Evolutionary conservation across 306 rosid genomes (phyloP).

Genomic region (Fragaria nilgerrensis): DNA sequence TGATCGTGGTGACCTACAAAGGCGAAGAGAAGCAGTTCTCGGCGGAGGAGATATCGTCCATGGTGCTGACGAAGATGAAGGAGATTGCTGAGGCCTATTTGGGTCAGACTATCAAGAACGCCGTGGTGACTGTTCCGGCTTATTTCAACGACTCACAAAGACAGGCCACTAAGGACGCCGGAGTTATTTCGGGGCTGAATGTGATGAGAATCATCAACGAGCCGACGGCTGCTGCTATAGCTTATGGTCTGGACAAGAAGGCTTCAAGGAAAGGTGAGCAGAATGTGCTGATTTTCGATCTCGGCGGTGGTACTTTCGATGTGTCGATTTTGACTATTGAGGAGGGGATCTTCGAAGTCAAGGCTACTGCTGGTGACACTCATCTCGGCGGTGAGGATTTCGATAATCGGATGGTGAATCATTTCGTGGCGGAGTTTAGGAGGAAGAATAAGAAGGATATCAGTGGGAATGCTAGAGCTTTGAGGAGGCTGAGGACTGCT

Average conservation of each 20-base stretch:
- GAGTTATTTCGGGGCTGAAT: conserved; percentile 57
- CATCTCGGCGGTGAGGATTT: conserved; percentile 90
- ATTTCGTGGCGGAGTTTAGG: conserved; percentile 56
- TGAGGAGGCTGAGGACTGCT: conserved; percentile 73
- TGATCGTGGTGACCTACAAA: conserved; percentile 65
- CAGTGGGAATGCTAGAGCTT: conserved; percentile 58
- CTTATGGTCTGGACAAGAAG: conserved; percentile 77
- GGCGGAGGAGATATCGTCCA: conserved; percentile 72
- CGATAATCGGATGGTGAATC: conserved; percentile 79
- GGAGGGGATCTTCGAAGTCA: conserved; percentile 83
- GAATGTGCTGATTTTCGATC: conserved; percentile 68
- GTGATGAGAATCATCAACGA: conserved; percentile 77
- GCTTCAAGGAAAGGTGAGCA: conserved; percentile 67
- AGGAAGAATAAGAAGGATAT: conserved; percentile 79
- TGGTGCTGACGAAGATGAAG: conserved; percentile 69
- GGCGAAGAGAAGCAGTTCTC: conserved; percentile 66
- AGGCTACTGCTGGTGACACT: conserved; percentile 80
- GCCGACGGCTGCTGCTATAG: conserved; percentile 82
- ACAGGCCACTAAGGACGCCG: conserved; percentile 85
- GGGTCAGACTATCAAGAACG: conserved; percentile 59
- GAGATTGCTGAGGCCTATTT: conserved; percentile 66
- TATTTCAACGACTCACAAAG: conserved; percentile 86
- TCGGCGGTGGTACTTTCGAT: conserved; percentile 81
- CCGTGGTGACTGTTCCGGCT: conserved; percentile 74
- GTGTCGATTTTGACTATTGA: conserved; percentile 68